Base-by-base conservation (phyloP, 495 filamentous ascomycete genomes). In the Lasiosphaeria miniovina region DNA sequence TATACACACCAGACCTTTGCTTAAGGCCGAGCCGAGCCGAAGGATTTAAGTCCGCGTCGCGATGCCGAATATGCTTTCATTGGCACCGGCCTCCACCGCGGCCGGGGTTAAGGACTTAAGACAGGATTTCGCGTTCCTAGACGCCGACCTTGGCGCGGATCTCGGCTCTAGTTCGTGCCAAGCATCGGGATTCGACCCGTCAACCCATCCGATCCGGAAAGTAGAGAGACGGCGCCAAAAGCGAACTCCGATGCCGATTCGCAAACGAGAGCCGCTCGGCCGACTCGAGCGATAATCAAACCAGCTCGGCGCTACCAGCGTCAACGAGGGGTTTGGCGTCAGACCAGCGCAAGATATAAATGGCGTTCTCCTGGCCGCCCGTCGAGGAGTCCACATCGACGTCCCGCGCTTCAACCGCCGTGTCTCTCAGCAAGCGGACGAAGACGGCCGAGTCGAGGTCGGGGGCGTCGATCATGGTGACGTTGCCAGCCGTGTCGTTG, bases 401-500 rank as follows among this genome's bases (percentile, higher is more conserved):
- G 12, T 82, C 87, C 5, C 76, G 76, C 15, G 79, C 81, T 59
- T 81, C 73, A 52, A 85, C 77, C 46, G 85, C 72, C 41, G 71
- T 68, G 43, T 86, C 81, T 66, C 77, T 81, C 35, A 96, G 74
- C 62, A 88, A 84, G 60, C 93, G 77, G 45, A 90, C 87, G 75
- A 98, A 96, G 11, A 97, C 91, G 15, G 89, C 91, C 45, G 82
- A 79, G 46, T 91, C 86, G 54, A 82, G 71, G 74, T 98, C 95
- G 7, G 94, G 94, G 1, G 81, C 78, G 61, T 95, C 90, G 31
- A 98, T 84, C 94, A 98, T 98, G 74, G 84, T 90, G 57, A 91
- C 87, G 2, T 91, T 91, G 1, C 90, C 93, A 0, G 87, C 84
- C 53, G 89, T 90, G 76, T 98, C 95, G 78, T 98, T 92, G 54